Evolutionary conservation across 371 early-diverging fungal genomes (phyloP).

Genomic region (Apophysomyces variabilis): DNA sequence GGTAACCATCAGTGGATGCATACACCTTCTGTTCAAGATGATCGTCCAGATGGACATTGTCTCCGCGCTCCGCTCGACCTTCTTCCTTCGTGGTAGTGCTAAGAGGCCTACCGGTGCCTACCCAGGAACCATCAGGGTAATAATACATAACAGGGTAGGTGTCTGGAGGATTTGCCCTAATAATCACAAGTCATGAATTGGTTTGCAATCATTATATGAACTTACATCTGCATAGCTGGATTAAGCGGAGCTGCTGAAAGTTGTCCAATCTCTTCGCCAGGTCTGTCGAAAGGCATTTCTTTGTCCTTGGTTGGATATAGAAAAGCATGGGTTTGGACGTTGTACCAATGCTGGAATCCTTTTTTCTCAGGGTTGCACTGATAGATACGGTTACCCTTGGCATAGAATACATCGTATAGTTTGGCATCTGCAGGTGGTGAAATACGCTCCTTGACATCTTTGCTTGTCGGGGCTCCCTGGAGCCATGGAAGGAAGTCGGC

Average conservation of each 20-base stretch:
- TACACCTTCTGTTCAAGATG: conserved; percentile 30
- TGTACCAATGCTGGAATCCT: conserved; percentile 48
- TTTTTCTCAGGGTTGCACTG: conserved; percentile 48
- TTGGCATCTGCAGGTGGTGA: conserved; percentile 32
- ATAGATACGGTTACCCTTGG: conserved; percentile 44
- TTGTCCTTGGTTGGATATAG: conserved; percentile 37
- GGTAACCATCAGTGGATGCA: conserved; percentile 39
- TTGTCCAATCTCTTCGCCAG: conserved; percentile 40
- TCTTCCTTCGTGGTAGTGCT: conserved; percentile 40
- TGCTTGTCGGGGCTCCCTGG: conserved; percentile 25
- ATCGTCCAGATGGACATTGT: conserved; percentile 40
- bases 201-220: not conserved
- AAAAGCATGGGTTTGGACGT: conserved; percentile 45
- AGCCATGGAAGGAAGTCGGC: conserved; percentile 34
- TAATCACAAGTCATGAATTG: not conserved
- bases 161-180: conserved; percentile 39
- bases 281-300: conserved; percentile 35
- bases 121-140: conserved; percentile 50
- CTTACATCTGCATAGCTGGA: conserved; percentile 31
- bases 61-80: conserved; percentile 38
- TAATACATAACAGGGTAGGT: conserved; percentile 39
- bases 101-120: conserved; percentile 34
- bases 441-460: conserved; percentile 38
- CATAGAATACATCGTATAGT: conserved; percentile 45
- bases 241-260: conserved; percentile 38